Evolutionary conservation across 1,284 basidiomycete species (phyloP), one percentile per base, ranked within the genome.

Genomic region (Papiliotrema flavescens): DNA sequence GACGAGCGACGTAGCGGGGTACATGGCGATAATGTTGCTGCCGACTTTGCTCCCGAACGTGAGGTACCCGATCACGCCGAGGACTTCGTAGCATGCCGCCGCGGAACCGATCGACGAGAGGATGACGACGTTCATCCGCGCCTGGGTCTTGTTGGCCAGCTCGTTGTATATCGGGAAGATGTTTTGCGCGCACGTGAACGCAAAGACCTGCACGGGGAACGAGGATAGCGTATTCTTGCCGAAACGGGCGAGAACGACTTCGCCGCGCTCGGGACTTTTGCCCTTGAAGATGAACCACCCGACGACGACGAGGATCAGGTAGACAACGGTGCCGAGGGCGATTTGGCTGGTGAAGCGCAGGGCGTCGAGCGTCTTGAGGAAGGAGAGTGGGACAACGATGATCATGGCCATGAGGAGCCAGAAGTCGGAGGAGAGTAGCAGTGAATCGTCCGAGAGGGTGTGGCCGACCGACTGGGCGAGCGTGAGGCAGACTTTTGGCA

Each of bases 111-210:
- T 93, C 2, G 91, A 89, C 0, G 85, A 81, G 8, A 84, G 84
- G 54, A 97, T 89, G 54, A 96, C 84, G n/a, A 83, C 79, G 72
- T 96, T 95, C 83, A 97, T 88, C 39, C 89, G 83, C 44, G 76
- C 67, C 72, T 97, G 91, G 1, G 84, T 85, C 70, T 94, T 95
- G 51, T 81, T 79, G 60, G 82, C 81, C 32, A 98, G 81, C 76
- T 98, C 96, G 71, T 98, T 98, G 80, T 88, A 96, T 49, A 97
- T 86, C 2, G 93, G 89, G 76, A 93, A 93, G 34, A 94, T n/a
- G 37, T 22, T 19, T 3, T 28, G 34, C 6, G 56, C 64, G 58
- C 54, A 93, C 4, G 91, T 94, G 71, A 87, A 94, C 9, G 90
- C 90, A 76, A 97, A 96, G 1, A 98, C 89, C 75, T 97, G 93